phyloP scores from a whole-genome alignment of 2,329 filamentous ascomycete species.

The Ophiocordyceps camponoti-saundersi region DNA sequence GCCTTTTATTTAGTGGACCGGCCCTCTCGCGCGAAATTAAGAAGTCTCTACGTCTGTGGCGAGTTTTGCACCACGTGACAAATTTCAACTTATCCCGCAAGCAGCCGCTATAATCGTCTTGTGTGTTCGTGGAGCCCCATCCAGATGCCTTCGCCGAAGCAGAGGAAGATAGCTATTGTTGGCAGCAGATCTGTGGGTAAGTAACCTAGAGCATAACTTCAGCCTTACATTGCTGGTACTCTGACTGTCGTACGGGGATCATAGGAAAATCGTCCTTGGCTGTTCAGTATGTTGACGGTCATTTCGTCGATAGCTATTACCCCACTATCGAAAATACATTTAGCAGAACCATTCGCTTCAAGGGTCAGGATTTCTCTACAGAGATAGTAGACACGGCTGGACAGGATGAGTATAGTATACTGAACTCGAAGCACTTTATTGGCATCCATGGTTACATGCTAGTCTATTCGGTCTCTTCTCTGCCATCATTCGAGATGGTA shows the following conservation, averaged over 20 bases:
- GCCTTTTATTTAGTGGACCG: too few species aligned
- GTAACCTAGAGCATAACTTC: too few species aligned
- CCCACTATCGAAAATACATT: slow-evolving; percentile 99
- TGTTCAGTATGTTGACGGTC: slow-evolving; percentile 90
- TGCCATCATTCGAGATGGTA: slow-evolving; percentile 94
- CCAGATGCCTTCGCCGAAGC: slow-evolving; percentile 56
- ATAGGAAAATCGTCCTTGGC: slow-evolving; percentile 93
- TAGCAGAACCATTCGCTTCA: slow-evolving; percentile 84
- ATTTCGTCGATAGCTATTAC: slow-evolving; percentile 98
- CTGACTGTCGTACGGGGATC: not conserved
- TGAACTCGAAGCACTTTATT: slow-evolving; percentile 98
- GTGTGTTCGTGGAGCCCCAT: too few species aligned
- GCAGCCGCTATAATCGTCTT: too few species aligned
- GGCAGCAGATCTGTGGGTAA: slow-evolving; percentile 72
- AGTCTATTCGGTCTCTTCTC: slow-evolving; percentile 90
- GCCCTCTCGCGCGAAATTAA: too few species aligned
- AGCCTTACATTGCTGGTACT: slow-evolving; percentile 6
- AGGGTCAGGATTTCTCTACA: slow-evolving; percentile 82
- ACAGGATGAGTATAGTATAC: slow-evolving; percentile 96
- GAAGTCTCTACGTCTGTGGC: too few species aligned
- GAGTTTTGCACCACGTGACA: too few species aligned
- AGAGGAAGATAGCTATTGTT: slow-evolving; percentile 90
- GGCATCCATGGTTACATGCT: slow-evolving; percentile 98
- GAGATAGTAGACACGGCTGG: slow-evolving; percentile 98
- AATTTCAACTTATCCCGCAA: too few species aligned